Percentiles rank a stretch among this genome's conserved stretches.
Evolutionary conservation across 345 rosid genomes (phyloP).

Genomic region (Lepidium aucheri): DNA sequence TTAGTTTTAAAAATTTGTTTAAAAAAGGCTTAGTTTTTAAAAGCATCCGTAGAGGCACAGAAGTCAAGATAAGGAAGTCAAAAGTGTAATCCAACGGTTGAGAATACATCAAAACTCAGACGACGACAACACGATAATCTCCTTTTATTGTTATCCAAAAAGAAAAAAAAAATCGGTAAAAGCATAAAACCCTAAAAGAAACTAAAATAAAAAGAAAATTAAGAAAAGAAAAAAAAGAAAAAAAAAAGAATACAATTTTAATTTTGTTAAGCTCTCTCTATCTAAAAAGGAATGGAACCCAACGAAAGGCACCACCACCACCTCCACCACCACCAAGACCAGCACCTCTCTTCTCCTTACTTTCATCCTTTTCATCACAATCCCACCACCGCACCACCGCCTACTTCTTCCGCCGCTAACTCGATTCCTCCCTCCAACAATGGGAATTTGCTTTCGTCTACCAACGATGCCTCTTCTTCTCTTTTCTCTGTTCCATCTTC

Average conservation of each 20-base stretch:
- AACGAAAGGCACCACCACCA: constrained; percentile 44
- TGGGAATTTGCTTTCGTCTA: constrained; percentile 50
- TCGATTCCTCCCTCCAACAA: constrained; percentile 50
- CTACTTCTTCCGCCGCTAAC: constrained; percentile 21
- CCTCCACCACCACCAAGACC: constrained; percentile 21
- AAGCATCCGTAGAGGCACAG: not conserved
- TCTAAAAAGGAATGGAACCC: constrained; percentile 48
- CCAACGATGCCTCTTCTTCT: constrained; percentile 26
- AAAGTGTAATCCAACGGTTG: constrained; percentile 10
- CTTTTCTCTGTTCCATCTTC: constrained; percentile 57
- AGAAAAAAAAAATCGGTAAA: not conserved
- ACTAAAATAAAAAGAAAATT: constrained; percentile 11
- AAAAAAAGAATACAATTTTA: constrained; percentile 13
- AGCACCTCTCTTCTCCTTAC: constrained; percentile 39
- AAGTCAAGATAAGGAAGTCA: not conserved
- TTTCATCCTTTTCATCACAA: constrained; percentile 21
- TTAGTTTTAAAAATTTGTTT: no score
- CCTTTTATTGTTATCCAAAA: not conserved
- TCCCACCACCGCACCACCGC: constrained; percentile 33
- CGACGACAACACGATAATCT: constrained; percentile 18
- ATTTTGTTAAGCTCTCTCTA: constrained; percentile 26
- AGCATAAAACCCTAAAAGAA: constrained; percentile 20
- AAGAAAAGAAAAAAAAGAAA: constrained; percentile 4
- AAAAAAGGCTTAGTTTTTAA: no score
- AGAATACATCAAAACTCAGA: constrained; percentile 8